A percentile compares a stretch with the other conserved stretches of the same genome.
Conservation (phyloP, 2,329 filamentous ascomycete species). For the Zarea fungicola region DNA sequence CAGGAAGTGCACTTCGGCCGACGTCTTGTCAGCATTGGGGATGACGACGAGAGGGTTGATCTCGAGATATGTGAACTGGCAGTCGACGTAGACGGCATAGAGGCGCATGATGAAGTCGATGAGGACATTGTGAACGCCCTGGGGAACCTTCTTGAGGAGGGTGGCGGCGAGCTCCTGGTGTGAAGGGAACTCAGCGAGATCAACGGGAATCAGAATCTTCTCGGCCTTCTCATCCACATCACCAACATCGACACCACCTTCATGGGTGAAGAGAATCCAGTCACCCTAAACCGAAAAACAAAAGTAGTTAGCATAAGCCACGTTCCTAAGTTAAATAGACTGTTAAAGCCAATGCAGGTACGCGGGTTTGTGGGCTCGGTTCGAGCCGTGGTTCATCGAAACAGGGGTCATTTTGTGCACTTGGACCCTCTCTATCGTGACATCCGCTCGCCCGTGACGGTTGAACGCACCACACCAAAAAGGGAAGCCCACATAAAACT, state of each 20-base stretch:
- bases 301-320: constrained; percentile 30
- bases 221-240: constrained; percentile 98
- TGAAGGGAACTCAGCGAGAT: constrained; percentile 89
- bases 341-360: constrained; percentile 10
- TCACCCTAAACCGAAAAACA: constrained; percentile 63
- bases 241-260: constrained; percentile 98
- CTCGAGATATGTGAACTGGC: constrained; percentile 99
- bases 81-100: constrained; percentile 98
- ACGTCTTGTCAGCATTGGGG: constrained; percentile 86
- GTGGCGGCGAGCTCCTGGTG: constrained; percentile 85
- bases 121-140: constrained; percentile 94
- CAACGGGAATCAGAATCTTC: constrained; percentile 96
- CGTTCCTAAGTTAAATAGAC: not conserved
- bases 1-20: constrained; percentile 93
- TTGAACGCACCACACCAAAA: constrained; percentile 16
- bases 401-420: constrained; percentile 6
- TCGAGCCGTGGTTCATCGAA: constrained; percentile 10
- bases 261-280: constrained; percentile 99
- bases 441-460: constrained; percentile 35
- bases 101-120: constrained; percentile 98
- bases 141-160: constrained; percentile 87
- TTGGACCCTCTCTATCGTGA: constrained; percentile 26
- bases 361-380: constrained; percentile 11
- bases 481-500: constrained; percentile 12
- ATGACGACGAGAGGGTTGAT: constrained; percentile 99